These are phyloP conservation scores for Geotrichum restrictum DNA, from an alignment of 1,139 yeast genomes.

Conservation along the genomic window DNA sequence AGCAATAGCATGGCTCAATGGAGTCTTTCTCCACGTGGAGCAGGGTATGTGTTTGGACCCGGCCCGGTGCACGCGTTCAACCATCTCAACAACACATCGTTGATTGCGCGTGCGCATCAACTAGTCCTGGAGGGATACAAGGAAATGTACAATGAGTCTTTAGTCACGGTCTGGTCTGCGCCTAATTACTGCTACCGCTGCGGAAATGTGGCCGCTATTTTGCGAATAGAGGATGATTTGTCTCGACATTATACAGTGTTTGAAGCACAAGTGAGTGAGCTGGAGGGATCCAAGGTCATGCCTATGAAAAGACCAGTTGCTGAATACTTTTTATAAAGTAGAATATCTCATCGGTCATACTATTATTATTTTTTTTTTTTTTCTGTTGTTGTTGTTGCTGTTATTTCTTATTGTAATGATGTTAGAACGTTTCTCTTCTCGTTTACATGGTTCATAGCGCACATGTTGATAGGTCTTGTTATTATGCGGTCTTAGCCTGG, in stretches of 20 bases:
- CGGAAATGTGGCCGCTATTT: conserved; percentile 90
- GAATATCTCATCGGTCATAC: not conserved
- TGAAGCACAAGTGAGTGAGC: conserved; percentile 71
- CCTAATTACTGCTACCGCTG: conserved; percentile 94
- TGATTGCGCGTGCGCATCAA: conserved; percentile 96
- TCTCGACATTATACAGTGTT: conserved; percentile 74
- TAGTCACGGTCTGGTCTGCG: conserved; percentile 91
- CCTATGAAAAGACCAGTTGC: conserved; percentile 70
- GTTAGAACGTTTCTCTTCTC: not conserved
- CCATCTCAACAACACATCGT: conserved; percentile 69
- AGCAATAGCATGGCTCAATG: conserved; percentile 42
- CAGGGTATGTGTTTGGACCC: conserved; percentile 89
- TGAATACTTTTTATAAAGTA: conserved; percentile 59
- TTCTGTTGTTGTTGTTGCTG: not conserved
- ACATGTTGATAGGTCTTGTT: not conserved
- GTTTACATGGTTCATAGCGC: too few species aligned
- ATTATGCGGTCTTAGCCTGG: conserved; percentile 19
- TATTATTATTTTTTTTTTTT: not conserved
- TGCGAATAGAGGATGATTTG: conserved; percentile 69
- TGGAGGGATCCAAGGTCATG: conserved; percentile 48
- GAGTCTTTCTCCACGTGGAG: conserved; percentile 97
- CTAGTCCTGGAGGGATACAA: conserved; percentile 94
- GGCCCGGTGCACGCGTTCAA: conserved; percentile 77
- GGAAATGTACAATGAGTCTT: conserved; percentile 79
- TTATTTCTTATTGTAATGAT: not conserved